These are phyloP conservation scores for Cornus controversa DNA, from an alignment of 148 eudicot genomes.

Conservation along the genomic window DNA sequence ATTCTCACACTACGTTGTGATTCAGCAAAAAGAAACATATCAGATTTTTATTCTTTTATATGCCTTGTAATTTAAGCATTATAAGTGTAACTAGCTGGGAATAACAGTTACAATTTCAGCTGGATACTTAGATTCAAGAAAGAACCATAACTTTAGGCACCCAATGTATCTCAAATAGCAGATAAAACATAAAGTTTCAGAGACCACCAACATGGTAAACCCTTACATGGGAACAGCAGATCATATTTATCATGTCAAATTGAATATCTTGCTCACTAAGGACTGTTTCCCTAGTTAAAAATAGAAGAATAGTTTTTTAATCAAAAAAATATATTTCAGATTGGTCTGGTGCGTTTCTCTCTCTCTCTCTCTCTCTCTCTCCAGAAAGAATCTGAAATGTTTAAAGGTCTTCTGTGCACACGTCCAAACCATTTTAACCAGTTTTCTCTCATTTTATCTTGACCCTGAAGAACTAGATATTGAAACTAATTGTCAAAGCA, in stretches of 20 bases:
- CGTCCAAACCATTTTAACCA: no score
- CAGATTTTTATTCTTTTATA: not conserved
- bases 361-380: no score
- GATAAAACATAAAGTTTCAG: not conserved
- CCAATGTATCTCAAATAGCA: not conserved
- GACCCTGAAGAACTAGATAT: no score
- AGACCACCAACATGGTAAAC: not conserved
- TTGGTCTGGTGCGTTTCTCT: no score
- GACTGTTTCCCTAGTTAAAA: no score
- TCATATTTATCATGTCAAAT: not conserved
- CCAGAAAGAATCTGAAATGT: no score
- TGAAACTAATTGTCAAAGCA: not conserved
- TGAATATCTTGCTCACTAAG: not conserved
- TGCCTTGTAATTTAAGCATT: not conserved
- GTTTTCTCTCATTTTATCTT: no score
- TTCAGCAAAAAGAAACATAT: conserved; percentile 4
- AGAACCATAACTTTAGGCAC: no score
- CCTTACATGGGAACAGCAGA: not conserved
- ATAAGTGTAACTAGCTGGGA: not conserved
- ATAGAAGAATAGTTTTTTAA: no score
- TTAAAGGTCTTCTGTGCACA: no score
- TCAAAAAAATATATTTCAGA: no score
- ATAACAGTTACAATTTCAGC: not conserved
- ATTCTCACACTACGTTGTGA: conserved; percentile 53
- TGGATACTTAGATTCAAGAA: not conserved